Percentiles rank a stretch among this genome's conserved stretches.
phyloP scores from a whole-genome alignment of 768 basidiomycete species.

The Boletus huronensis region DNA sequence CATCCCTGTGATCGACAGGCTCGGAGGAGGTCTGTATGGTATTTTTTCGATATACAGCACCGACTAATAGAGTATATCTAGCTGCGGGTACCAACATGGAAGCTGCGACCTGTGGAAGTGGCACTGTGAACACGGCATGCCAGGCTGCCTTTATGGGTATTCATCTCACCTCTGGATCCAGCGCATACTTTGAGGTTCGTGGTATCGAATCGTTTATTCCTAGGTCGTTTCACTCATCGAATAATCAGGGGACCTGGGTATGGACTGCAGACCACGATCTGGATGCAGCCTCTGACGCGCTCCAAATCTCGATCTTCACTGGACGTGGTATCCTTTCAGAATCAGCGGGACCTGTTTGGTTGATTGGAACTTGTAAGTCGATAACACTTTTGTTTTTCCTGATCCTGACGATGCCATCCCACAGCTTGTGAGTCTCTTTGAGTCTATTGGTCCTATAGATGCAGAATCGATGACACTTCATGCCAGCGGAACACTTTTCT shows the following conservation, averaged over 20 bases:
- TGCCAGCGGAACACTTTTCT: slow-evolving; percentile 41
- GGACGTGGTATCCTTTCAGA: slow-evolving; percentile 75
- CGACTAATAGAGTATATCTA: slow-evolving; percentile 13
- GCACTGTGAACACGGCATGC: slow-evolving; percentile 43
- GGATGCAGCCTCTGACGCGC: slow-evolving; percentile 46
- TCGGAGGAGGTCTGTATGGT: slow-evolving; percentile 26
- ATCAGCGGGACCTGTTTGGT: slow-evolving; percentile 75
- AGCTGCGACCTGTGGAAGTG: slow-evolving; percentile 39
- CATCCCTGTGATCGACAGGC: slow-evolving; percentile 5
- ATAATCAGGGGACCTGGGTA: slow-evolving; percentile 63
- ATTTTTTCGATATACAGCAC: neutral
- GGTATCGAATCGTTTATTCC: neutral
- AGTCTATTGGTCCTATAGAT: neutral
- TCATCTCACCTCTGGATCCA: slow-evolving; percentile 52
- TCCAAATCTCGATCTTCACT: slow-evolving; percentile 54
- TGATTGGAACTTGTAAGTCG: slow-evolving; percentile 58
- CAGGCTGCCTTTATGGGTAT: slow-evolving; percentile 63
- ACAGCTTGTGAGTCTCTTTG: slow-evolving; percentile 20
- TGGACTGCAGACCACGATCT: slow-evolving; percentile 72
- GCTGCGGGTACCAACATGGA: slow-evolving; percentile 55
- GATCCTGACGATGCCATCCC: neutral
- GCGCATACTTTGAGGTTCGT: slow-evolving; percentile 60
- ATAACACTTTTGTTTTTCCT: neutral
- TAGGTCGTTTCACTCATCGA: neutral
- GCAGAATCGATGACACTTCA: neutral